These are phyloP conservation scores for Geranium brycei DNA, from an alignment of 345 rosid genomes.

Conservation along the genomic window DNA sequence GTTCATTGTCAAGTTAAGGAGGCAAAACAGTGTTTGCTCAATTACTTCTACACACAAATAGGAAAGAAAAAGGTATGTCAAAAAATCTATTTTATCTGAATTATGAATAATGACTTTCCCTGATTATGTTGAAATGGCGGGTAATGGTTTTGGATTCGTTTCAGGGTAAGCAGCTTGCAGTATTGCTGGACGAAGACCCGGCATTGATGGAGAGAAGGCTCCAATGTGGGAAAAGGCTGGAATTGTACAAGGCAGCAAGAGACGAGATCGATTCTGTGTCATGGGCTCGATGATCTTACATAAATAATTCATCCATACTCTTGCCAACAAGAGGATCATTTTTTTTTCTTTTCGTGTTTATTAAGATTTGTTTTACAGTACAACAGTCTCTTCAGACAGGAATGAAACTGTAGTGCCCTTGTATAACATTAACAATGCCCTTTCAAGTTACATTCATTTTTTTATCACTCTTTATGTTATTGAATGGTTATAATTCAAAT, in stretches of 20 bases:
- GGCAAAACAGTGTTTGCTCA: slow-evolving; percentile 56
- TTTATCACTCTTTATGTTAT: no score
- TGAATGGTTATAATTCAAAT: no score
- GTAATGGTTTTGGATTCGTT: background rate
- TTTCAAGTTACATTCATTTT: no score
- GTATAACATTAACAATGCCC: no score
- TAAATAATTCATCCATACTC: no score
- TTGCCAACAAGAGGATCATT: no score
- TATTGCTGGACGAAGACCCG: slow-evolving; percentile 58
- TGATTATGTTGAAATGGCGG: no score
- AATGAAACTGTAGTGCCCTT: no score
- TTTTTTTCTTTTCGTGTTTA: no score
- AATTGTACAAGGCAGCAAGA: slow-evolving; percentile 52
- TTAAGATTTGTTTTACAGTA: no score
- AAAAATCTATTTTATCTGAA: background rate
- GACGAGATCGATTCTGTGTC: slow-evolving; percentile 65
- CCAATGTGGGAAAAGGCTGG: slow-evolving; percentile 56
- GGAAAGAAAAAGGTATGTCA: slow-evolving; percentile 52
- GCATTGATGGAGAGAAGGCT: slow-evolving; percentile 61
- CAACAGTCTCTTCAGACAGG: no score
- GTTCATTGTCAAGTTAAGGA: slow-evolving; percentile 76
- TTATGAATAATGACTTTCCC: no score
- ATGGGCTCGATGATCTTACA: slow-evolving; percentile 20
- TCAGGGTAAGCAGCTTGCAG: slow-evolving; percentile 45
- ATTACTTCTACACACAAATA: slow-evolving; percentile 56